Base-by-base conservation (phyloP, 176 grass and related monocot species). In the Alloteropsis semialata region DNA sequence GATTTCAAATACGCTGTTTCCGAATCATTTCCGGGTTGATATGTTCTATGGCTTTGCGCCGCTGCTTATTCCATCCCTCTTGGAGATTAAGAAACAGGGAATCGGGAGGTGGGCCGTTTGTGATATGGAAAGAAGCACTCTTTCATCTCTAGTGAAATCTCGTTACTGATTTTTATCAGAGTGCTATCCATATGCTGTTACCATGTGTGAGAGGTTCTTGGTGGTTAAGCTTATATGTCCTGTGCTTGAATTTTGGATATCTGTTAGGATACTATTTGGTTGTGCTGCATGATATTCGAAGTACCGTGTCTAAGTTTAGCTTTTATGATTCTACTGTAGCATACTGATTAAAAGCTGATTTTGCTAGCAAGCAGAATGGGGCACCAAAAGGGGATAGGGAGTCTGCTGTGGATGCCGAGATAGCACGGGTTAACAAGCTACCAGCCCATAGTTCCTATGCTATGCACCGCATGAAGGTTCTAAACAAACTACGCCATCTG, bases 401-500 rank as follows among this genome's bases (percentile, higher is more conserved):
- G 72, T 49, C 77, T 68, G 84, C 84, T 13, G 58, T 98, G 58
- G 45, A 89, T 72, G 86, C 88, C 0, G 95, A 98, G 74, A 75
- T 91, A 13, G 58, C 30, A 0, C 88, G 88, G 84, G 86, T 90
- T 37, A 94, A 89, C 68, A 85, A 83, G 57, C 90, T 98, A 6
- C 95, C 95, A 71, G 67, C 84, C 36, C 87, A 90, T 79, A 98
- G 92, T 76, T 89, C 77, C 33, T 98, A 95, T 21, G 92, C 88
- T 0, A 86, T 94, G 39, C 92, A 98, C 70, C 95, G 95, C 50
- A 89, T 91, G 54, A 88, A 89, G 42, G 92, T 98, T 50, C 84
- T 98, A 67, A 98, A 82, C 81, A 98, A 98, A 87, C 86, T 98
- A 69, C 90, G 86, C 4, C 78, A 93, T 69, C 89, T 98, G 38